Base-by-base conservation (phyloP, 805 yeast genomes). In the Wickerhamomyces subpelliculosus region DNA sequence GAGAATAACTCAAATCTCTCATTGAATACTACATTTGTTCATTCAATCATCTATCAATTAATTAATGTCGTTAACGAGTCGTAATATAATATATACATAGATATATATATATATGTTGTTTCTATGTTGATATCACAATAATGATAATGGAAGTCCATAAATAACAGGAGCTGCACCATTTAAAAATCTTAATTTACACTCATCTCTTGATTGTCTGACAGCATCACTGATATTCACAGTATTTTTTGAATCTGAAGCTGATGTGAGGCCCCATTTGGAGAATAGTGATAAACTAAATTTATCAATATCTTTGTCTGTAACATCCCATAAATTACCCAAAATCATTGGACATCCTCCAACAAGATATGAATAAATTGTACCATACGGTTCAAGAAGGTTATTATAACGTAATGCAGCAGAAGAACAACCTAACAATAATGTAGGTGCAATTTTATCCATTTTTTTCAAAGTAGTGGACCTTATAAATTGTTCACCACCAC, bases 281-380 rank as follows among this genome's bases (percentile, higher is more conserved):
- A 93, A 71, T 27, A 85, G 55, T 3, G 73, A 64, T 9, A 70
- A 42, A 19, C 86, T 81, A 48, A 89, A 87, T 48, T 69, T 71
- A 58, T 93, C 97, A 36, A 87, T 85, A 57, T 93, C 99, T 47
- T 84, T 88, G 59, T 93, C 97, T 0, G 97, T 93, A 5, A 93
- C 97, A 58, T 88, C 96, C 98, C 98, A 93, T 40, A 93, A 60
- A 51, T 86, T 87, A 0, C 86, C 96, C 27, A 93, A 62, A 1
- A 87, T 70, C 78, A 84, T 70, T 0, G 95, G 93, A 34, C 86
- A 75, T 0, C 95, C 95, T 18, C 88, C 93, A 9, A 73, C 63
- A 21, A 93, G 57, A 67, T 88, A 88, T 36, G 84, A 77, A 47
- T 74, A 71, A 0, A 87, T 73, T 3, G 90, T 83, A 1, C 97